A percentile compares a stretch with the other conserved stretches of the same genome.
These are phyloP conservation scores for Amesomyces nigricolor DNA, from an alignment of 2,329 filamentous ascomycete genomes.

Conservation along the genomic window DNA sequence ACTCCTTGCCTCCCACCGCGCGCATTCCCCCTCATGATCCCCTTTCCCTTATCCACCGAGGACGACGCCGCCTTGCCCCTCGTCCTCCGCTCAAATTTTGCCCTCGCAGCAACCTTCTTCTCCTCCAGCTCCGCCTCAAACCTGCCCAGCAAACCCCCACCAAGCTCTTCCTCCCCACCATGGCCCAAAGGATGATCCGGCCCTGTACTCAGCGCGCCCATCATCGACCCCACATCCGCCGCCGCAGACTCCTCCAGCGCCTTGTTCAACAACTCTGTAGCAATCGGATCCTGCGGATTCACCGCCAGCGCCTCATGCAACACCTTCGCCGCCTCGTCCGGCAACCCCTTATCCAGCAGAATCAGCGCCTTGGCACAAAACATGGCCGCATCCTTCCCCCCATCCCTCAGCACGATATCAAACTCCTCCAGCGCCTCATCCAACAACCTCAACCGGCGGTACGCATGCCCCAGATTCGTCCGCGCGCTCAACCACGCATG, in stretches of 20 bases:
- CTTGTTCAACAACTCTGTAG: slow-evolving; percentile 70
- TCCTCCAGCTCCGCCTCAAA: slow-evolving; percentile 50
- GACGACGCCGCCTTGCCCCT: slow-evolving; percentile 5
- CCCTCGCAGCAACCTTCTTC: slow-evolving; percentile 41
- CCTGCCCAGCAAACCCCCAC: slow-evolving; percentile 35
- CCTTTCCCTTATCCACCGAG: slow-evolving; percentile 35
- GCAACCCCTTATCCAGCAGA: slow-evolving; percentile 67
- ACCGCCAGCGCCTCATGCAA: slow-evolving; percentile 81
- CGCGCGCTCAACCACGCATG: slow-evolving; percentile 77
- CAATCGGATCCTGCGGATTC: slow-evolving; percentile 72
- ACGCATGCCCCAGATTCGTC: slow-evolving; percentile 84
- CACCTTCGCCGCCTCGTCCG: slow-evolving; percentile 71
- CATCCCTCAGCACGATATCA: slow-evolving; percentile 77
- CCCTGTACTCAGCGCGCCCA: slow-evolving; percentile 10
- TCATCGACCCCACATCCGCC: slow-evolving; percentile 29
- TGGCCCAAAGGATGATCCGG: background rate
- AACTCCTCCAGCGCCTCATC: slow-evolving; percentile 73
- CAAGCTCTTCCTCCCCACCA: slow-evolving; percentile 35
- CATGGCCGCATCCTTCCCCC: slow-evolving; percentile 70
- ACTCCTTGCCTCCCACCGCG: slow-evolving; percentile 28
- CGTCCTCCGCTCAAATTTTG: slow-evolving; percentile 28
- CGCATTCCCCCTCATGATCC: slow-evolving; percentile 36
- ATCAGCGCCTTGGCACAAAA: slow-evolving; percentile 82
- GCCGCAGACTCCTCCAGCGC: slow-evolving; percentile 59
- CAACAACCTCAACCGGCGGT: slow-evolving; percentile 64